These are phyloP conservation scores for Fusarium praegraminearum DNA, from an alignment of 2,329 filamentous ascomycete genomes.

Conservation along the genomic window DNA sequence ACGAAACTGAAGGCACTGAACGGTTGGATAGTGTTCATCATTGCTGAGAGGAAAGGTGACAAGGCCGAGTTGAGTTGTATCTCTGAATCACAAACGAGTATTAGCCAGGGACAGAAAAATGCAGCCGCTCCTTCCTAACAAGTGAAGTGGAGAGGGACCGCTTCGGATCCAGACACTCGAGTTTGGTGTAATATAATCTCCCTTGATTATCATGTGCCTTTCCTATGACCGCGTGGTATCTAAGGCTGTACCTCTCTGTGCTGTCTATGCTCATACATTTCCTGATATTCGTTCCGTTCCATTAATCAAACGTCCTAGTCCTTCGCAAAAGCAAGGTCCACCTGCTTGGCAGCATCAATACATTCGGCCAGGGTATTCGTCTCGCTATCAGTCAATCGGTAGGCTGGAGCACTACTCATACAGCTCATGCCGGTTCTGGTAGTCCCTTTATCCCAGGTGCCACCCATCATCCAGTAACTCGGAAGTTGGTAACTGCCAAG, in stretches of 20 bases:
- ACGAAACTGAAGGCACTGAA: neutral
- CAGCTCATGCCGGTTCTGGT: slow-evolving; percentile 53
- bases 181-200: neutral
- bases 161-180: neutral
- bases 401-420: slow-evolving; percentile 45
- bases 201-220: neutral
- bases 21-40: neutral
- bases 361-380: slow-evolving; percentile 10
- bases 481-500: slow-evolving; percentile 50
- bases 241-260: neutral
- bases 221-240: neutral
- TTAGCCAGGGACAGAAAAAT: neutral
- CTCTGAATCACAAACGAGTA: neutral
- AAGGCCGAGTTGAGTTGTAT: neutral
- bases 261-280: slow-evolving; percentile 5
- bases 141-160: neutral
- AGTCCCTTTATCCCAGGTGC: slow-evolving; percentile 51
- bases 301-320: neutral
- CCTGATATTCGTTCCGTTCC: neutral
- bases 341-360: slow-evolving; percentile 24
- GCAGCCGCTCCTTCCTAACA: neutral
- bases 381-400: slow-evolving; percentile 15
- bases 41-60: neutral
- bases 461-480: slow-evolving; percentile 56
- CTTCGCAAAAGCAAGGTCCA: slow-evolving; percentile 13